Base-by-base conservation (phyloP, 2,329 filamentous ascomycete genomes). In the Botryotinia calthae region DNA sequence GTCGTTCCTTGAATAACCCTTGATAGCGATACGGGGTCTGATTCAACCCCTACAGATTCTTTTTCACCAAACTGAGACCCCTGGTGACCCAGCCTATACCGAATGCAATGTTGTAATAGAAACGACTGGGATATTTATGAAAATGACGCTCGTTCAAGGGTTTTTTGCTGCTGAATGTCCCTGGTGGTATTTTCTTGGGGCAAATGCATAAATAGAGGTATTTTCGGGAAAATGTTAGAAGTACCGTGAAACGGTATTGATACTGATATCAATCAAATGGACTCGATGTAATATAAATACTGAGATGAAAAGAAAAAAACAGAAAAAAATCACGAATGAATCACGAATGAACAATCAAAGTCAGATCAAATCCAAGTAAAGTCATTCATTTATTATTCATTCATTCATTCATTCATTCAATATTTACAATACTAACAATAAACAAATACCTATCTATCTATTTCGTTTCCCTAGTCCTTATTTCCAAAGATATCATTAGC, bases 1-100 rank as follows among this genome's bases (percentile, higher is more conserved):
- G 34, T 42, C 46, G 48, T 56, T 67, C 34, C 48, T 56, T 67
- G 64, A 67, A 56, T 67, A 56, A 28, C 64, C 64, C 64, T 67
- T 67, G 64, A 67, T 67, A 54, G 64, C 64, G 64, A 67, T 56
- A 67, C 31, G 64, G 48, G 64, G 34, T 18, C 46, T 67, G 34
- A 5, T 14, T 34, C n/a, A 28, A 20, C 42, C 28, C 51, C n/a
- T 56, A 56, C 51, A 28, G 51, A 28, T 8, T 56, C n/a, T 56
- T 66, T 25, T 37, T n/a, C 63, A 51, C 46, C 31, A 18, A 54
- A 20, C 16, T 22, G 25, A 22, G 25, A 22, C 46, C 64, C 48
- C 34, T 67, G 46, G 25, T 54, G 34, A 28, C 18, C 8, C 46
- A 40, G 18, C n/a, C 46, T 40, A 34, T 22, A 12, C 18, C 22